phyloP scores from a whole-genome alignment of 2,329 filamentous ascomycete species.

The Fusarium hainanense region DNA sequence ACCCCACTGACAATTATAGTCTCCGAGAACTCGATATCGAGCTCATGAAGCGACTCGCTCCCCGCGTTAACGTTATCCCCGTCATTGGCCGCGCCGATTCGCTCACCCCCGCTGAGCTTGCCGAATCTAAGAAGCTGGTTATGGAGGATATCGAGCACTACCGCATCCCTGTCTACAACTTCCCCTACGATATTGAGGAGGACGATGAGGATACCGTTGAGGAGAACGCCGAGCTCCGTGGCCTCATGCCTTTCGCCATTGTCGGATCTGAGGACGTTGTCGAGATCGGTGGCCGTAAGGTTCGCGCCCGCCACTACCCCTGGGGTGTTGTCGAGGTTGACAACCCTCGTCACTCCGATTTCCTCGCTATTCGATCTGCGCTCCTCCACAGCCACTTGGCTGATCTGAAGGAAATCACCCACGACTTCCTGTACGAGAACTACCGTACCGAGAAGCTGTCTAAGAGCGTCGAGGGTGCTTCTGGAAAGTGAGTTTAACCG shows the following conservation, averaged over 20 bases:
- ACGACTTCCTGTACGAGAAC: constrained; percentile 99
- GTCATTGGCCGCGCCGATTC: constrained; percentile 99
- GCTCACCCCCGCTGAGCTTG: constrained; percentile 93
- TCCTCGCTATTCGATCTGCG: constrained; percentile 95
- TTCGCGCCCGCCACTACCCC: constrained; percentile 95
- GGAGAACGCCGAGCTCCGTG: constrained; percentile 96
- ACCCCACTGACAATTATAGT: constrained; percentile 58
- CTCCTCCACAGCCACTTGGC: constrained; percentile 97
- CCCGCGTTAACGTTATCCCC: constrained; percentile 97
- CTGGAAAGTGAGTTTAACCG: constrained; percentile 77
- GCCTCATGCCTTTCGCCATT: constrained; percentile 98
- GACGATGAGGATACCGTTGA: constrained; percentile 99
- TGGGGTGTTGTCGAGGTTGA: constrained; percentile 99
- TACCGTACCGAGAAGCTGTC: constrained; percentile 99
- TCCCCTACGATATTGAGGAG: constrained; percentile 99
- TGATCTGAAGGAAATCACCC: constrained; percentile 98
- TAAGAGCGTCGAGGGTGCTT: constrained; percentile 96
- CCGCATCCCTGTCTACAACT: constrained; percentile 99
- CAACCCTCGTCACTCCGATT: constrained; percentile 98
- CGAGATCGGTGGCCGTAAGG: constrained; percentile 91
- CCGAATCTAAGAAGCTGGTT: constrained; percentile 99
- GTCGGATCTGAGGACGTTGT: constrained; percentile 96
- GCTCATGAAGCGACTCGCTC: constrained; percentile 98
- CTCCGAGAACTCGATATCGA: constrained; percentile 99
- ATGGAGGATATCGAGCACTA: constrained; percentile 99